Base-by-base conservation (phyloP, 257 asterid species). In the Fraxinus anomala region DNA sequence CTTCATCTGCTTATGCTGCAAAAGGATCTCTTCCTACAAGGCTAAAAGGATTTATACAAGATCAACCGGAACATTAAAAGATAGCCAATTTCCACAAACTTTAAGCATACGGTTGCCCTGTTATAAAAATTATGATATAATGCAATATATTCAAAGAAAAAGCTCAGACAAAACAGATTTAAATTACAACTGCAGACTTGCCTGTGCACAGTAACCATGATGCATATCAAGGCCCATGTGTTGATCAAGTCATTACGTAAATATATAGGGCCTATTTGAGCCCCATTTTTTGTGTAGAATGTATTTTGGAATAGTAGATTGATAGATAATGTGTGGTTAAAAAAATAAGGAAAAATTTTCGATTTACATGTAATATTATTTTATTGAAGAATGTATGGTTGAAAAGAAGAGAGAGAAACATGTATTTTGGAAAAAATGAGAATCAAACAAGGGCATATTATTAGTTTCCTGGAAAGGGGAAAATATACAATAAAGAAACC, bases 121-220 rank as follows among this genome's bases (percentile, higher is more conserved):
- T 75, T 63, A 54, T 71, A 56, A 63, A 82, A 7, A n/a, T 10
- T 36, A 36, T 36, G 34, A 44, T 37, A 56, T 23, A n/a, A 51
- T 80, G 73, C 28, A 82, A 19, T 21, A 79, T 73, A 51, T 17
- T 9, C 74, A 49, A 40, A 63, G 40, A 19, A 13, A 68, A 19
- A 13, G 70, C 8, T 31, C 11, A 14, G 68, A 51, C 28, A 33
- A 42, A 75, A 74, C 56, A 24, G 4, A 23, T 21, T 6, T 26
- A 75, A 31, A 11, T 6, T 39, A 24, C 14, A 77, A 69, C 40
- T 12, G 44, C 16, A 37, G 61, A 85, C 85, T 88, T 84, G 73
- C 99, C 97, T 94, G 97, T 21, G 98, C 96, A 84, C 98, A 95
- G 76, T 95, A 95, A 72, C 98, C 97, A 4, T 92, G 99, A 89